Evolutionary conservation across 169 alveolate species (phyloP).

Genomic region (Plasmodium inui): DNA sequence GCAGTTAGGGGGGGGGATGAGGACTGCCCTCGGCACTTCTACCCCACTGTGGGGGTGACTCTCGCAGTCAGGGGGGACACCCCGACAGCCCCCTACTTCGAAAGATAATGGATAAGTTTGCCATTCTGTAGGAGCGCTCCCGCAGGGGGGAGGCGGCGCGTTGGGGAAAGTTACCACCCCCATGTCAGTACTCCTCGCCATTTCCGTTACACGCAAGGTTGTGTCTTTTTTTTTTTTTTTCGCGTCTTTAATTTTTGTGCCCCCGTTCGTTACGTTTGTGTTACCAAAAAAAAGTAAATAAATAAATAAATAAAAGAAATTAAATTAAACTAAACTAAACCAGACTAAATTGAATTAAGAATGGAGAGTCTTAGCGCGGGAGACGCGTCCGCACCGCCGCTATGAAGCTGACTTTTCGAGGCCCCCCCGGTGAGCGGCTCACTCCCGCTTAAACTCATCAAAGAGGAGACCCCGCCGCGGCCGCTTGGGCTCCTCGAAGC

Average conservation of each 20-base stretch:
- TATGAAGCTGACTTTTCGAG: no score
- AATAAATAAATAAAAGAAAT: neutral
- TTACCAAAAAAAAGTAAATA: neutral
- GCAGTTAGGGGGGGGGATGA: neutral
- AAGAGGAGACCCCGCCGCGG: neutral
- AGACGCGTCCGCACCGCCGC: neutral
- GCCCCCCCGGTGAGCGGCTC: neutral
- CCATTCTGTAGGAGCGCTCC: neutral
- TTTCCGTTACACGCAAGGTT: neutral
- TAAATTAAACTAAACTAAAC: no score
- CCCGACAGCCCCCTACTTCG: neutral
- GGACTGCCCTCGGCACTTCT: neutral
- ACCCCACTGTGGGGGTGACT: neutral
- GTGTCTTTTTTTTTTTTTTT: neutral
- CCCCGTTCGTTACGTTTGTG: neutral
- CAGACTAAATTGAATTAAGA: no score
- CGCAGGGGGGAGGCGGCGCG: neutral
- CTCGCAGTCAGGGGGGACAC: neutral
- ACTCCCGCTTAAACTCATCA: neutral
- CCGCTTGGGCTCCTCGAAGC: neutral
- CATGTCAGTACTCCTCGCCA: neutral
- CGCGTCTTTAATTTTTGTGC: neutral
- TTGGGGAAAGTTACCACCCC: no score
- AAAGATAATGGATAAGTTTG: slow-evolving; percentile 42
- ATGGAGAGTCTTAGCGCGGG: neutral